Percentiles rank a stretch among this genome's conserved stretches.
Evolutionary conservation across 257 asterid species (phyloP).

Genomic region (Paraleonurus japonicus): DNA sequence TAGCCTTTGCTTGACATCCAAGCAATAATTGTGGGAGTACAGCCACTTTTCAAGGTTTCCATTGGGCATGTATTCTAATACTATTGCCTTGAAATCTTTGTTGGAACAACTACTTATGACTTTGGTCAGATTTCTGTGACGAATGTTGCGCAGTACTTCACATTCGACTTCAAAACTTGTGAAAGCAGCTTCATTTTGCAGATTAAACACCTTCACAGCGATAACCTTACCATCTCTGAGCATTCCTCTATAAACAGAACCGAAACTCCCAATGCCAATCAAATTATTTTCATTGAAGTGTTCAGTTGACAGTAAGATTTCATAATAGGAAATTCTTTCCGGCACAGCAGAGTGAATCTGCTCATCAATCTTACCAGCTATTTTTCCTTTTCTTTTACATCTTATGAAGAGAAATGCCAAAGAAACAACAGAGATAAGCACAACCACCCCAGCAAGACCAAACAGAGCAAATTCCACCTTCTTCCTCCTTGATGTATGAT

Average conservation of each 20-base stretch:
- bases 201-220: constrained; percentile 1
- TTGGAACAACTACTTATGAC: constrained; percentile 18
- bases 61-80: constrained; percentile 3
- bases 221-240: neutral
- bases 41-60: constrained; percentile 13
- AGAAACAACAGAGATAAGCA: neutral
- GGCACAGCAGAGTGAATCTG: no score
- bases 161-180: constrained; percentile 5
- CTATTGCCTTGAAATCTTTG: constrained; percentile 1
- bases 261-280: neutral
- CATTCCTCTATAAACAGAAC: constrained; percentile 1
- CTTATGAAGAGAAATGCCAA: neutral
- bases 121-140: neutral
- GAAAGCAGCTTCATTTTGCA: neutral
- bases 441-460: constrained; percentile 17
- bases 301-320: neutral
- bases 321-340: neutral
- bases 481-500: neutral
- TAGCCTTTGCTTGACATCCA: neutral
- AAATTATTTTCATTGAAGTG: neutral
- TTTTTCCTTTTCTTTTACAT: neutral
- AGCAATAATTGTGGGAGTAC: neutral
- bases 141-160: neutral
- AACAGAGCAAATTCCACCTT: neutral
- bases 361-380: neutral